phyloP scores from a whole-genome alignment of 495 filamentous ascomycete species.

The Cairneyella variabilis region DNA sequence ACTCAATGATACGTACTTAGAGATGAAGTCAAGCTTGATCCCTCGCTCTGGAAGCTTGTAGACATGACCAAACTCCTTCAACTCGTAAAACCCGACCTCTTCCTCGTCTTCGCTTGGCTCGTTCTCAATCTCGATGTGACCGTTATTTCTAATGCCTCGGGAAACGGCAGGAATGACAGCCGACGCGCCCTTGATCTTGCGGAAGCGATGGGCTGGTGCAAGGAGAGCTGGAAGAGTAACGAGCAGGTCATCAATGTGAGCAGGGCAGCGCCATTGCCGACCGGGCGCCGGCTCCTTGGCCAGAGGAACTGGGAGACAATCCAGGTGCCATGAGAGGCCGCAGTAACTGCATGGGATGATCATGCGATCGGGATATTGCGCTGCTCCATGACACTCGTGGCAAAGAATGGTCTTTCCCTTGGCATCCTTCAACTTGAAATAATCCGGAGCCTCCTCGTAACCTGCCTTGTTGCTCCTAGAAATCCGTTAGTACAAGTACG shows the following conservation, averaged over 20 bases:
- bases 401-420: constrained; percentile 71
- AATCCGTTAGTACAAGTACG: constrained; percentile 9
- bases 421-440: constrained; percentile 57
- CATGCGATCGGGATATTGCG: constrained; percentile 43
- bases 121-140: constrained; percentile 71
- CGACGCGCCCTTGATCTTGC: constrained; percentile 47
- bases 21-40: constrained; percentile 74
- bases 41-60: constrained; percentile 68
- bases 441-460: constrained; percentile 63
- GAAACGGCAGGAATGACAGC: constrained; percentile 42
- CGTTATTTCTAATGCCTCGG: constrained; percentile 68
- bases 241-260: constrained; percentile 65
- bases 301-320: constrained; percentile 84
- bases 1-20: constrained; percentile 37
- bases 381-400: constrained; percentile 59
- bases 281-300: constrained; percentile 65
- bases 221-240: constrained; percentile 34
- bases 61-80: constrained; percentile 50
- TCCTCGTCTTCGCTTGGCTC: constrained; percentile 53
- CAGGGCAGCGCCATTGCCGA: constrained; percentile 83
- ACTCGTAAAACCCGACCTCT: constrained; percentile 48
- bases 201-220: constrained; percentile 45
- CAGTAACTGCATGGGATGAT: constrained; percentile 85
- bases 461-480: constrained; percentile 25
- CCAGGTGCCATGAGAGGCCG: constrained; percentile 77